Evolutionary conservation across 768 basidiomycete genomes (phyloP).

Genomic region (Leccinum uliginosum): DNA sequence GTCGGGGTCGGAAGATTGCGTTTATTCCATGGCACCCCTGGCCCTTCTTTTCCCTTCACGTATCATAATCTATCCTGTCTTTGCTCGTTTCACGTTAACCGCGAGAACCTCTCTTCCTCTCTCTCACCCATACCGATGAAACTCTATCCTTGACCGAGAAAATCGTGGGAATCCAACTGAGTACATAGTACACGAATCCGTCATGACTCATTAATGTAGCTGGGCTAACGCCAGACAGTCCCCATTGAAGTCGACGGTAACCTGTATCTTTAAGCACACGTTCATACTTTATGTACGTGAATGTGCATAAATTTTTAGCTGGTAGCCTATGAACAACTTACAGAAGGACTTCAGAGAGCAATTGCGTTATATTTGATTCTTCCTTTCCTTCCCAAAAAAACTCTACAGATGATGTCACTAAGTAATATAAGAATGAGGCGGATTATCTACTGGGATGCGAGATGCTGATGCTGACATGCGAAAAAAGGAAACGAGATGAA

Average conservation of each 20-base stretch:
- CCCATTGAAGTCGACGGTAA: background rate
- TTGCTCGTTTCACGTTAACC: background rate
- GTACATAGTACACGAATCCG: background rate
- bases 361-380: slow-evolving; percentile 14
- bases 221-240: background rate
- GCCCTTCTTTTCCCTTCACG: background rate
- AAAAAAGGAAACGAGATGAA: background rate
- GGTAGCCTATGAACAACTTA: background rate
- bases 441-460: slow-evolving; percentile 18
- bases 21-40: background rate
- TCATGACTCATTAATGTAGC: background rate
- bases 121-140: background rate
- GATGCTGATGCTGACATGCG: slow-evolving; percentile 5
- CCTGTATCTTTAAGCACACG: background rate
- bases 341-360: background rate
- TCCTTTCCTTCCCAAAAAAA: slow-evolving; percentile 4
- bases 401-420: slow-evolving; percentile 24
- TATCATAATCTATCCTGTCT: background rate
- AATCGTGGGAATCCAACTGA: background rate
- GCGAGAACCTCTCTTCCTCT: too few relatives aligned
- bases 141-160: background rate
- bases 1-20: background rate
- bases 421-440: slow-evolving; percentile 14
- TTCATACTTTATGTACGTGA: background rate
- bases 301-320: too few relatives aligned